A percentile compares a stretch with the other conserved stretches of the same genome.
Conservation (phyloP, 2,329 filamentous ascomycete species). For the Tolypocladium inflatum region DNA sequence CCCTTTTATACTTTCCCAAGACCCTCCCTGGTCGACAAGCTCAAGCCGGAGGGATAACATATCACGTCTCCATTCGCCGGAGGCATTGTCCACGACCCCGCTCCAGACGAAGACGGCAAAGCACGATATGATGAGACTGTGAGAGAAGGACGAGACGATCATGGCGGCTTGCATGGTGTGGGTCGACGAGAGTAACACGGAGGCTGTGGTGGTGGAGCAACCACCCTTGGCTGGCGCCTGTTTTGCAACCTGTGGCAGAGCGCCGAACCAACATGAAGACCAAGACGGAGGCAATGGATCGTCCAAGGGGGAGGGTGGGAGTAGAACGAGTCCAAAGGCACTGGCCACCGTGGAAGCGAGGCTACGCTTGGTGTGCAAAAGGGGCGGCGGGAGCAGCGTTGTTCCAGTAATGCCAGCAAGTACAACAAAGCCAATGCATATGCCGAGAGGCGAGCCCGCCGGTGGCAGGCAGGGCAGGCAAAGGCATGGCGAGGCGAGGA, state of each 20-base stretch:
- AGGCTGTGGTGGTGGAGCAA: constrained; percentile 10
- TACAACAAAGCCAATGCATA: constrained; percentile 21
- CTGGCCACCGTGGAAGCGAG: constrained; percentile 1
- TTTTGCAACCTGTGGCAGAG: background rate
- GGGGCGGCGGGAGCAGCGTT: background rate
- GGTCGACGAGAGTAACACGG: constrained; percentile 18
- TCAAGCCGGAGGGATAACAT: constrained; percentile 31
- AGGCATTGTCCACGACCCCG: constrained; percentile 28
- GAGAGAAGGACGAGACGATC: constrained; percentile 20
- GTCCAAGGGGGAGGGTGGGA: constrained; percentile 11
- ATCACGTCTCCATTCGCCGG: constrained; percentile 33
- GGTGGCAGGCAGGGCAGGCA: background rate
- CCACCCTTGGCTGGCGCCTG: constrained; percentile 3
- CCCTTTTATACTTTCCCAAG: constrained; percentile 54
- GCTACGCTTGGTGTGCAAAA: background rate
- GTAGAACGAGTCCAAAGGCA: constrained; percentile 8
- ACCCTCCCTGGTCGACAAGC: constrained; percentile 23
- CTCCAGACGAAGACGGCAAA: constrained; percentile 20
- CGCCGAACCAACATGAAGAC: constrained; percentile 6
- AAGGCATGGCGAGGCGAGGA: background rate
- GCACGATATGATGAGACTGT: constrained; percentile 17
- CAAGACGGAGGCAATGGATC: constrained; percentile 2
- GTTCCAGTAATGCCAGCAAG: background rate
- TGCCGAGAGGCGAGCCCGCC: constrained; percentile 22
- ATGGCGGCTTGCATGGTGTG: constrained; percentile 24